Evolutionary conservation across 2,329 filamentous ascomycete species (phyloP).

Genomic region (Penicillium rolfsii): DNA sequence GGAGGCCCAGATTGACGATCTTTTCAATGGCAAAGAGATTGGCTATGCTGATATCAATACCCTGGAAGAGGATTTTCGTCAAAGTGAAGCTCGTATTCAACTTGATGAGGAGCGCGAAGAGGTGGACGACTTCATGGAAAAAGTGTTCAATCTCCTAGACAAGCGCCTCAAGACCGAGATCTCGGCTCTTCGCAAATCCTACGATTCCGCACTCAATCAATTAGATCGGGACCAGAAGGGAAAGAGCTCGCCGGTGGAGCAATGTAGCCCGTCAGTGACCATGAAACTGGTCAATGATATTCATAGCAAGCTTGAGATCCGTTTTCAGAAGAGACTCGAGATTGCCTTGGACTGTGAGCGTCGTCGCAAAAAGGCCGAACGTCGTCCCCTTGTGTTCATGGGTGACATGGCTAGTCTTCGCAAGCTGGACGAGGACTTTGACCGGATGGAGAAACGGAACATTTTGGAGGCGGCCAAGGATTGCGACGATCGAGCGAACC

Average conservation of each 20-base stretch:
- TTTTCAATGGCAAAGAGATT: slow-evolving; percentile 61
- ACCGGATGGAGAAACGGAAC: slow-evolving; percentile 56
- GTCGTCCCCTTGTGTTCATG: slow-evolving; percentile 55
- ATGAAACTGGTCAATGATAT: slow-evolving; percentile 52
- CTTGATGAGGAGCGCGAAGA: slow-evolving; percentile 58
- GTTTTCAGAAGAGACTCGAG: slow-evolving; percentile 54
- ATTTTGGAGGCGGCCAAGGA: slow-evolving; percentile 54
- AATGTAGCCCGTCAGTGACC: slow-evolving; percentile 45
- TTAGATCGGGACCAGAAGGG: slow-evolving; percentile 46
- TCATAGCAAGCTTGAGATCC: slow-evolving; percentile 53
- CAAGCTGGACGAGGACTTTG: slow-evolving; percentile 52
- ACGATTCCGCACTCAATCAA: slow-evolving; percentile 48
- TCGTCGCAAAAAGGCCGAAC: slow-evolving; percentile 58
- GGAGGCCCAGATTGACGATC: slow-evolving; percentile 55
- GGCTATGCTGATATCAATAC: slow-evolving; percentile 61
- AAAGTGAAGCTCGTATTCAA: slow-evolving; percentile 55
- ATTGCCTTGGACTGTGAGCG: slow-evolving; percentile 58
- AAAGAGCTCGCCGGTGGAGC: slow-evolving; percentile 35
- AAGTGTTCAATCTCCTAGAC: slow-evolving; percentile 57
- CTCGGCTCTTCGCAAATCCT: slow-evolving; percentile 51
- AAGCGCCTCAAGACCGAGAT: slow-evolving; percentile 55
- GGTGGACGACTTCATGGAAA: slow-evolving; percentile 54
- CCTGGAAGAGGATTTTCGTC: slow-evolving; percentile 59
- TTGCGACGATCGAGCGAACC: slow-evolving; percentile 53
- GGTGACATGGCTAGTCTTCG: slow-evolving; percentile 57